Evolutionary conservation across 192 early-diverging fungal genomes (phyloP).

Genomic region (Chytriomyces hyalinus): DNA sequence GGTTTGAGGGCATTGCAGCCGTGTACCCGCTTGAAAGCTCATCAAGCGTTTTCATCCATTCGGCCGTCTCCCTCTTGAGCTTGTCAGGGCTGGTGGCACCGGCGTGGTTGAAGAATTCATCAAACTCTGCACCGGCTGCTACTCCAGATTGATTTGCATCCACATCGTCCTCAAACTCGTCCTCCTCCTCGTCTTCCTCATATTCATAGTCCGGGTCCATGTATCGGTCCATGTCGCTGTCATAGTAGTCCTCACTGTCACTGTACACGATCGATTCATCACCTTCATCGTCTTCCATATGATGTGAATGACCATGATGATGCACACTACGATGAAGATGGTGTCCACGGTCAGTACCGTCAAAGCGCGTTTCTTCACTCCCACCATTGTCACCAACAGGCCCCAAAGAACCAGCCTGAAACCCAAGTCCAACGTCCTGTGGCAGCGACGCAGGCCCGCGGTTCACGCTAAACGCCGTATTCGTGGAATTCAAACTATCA

Average conservation of each 20-base stretch:
- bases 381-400: neutral
- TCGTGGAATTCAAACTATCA: neutral
- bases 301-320: neutral
- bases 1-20: too few relatives aligned
- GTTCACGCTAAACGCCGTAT: neutral
- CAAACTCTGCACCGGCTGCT: constrained; percentile 11
- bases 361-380: neutral
- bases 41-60: constrained; percentile 20
- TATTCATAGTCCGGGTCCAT: constrained; percentile 8
- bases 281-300: constrained; percentile 1
- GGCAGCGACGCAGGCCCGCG: neutral
- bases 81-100: neutral
- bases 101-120: neutral
- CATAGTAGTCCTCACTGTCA: neutral
- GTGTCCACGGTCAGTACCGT: neutral
- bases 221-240: neutral
- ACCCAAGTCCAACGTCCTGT: neutral
- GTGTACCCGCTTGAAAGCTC: constrained; percentile 6
- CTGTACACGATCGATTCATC: neutral
- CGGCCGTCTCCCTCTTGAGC: neutral
- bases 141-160: neutral
- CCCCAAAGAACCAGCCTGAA: neutral
- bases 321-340: neutral
- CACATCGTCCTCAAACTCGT: constrained; percentile 3
- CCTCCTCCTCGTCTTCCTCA: constrained; percentile 22